Evolutionary conservation across 179 eudicot genomes (phyloP), one percentile per base, ranked within the genome.

Genomic region (Heliamphora pulchella): DNA sequence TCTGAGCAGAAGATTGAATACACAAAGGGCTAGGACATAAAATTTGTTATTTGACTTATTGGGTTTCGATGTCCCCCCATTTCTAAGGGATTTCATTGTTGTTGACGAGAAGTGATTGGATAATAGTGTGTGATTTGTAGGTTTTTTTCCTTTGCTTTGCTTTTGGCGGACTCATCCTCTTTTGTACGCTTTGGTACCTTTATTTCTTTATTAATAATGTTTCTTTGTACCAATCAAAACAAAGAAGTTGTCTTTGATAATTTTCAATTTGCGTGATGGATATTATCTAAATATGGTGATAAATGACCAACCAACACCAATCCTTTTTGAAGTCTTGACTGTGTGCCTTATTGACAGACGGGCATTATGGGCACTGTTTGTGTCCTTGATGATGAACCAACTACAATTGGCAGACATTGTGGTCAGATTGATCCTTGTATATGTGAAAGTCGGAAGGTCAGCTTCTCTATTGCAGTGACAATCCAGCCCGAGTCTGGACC

Each of bases 401-500:
- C 97, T 78, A 87, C 91, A 85, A 88, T 86, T 80, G 98, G 98
- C 59, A 87, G 91, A 81, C 90, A 91, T 79, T 92, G 92, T 86
- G 99, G 99, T 69, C 91, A 86, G 78, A 87, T 96, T 78, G 98
- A 96, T 85, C 87, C 90, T 77, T 85, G 87, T 89, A 68, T 96
- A 69, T 94, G 98, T 83, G 90, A 84, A 81, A 89, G 91, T 79
- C 96, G 81, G 70, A 96, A 87, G 80, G 91, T 94, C 81, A 94
- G 89, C 86, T 91, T 94, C 84, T 96, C 98, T 7, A 82, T 89
- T 72, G 89, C 93, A 44, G 98, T 96, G 83, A 90, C 91, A 91
- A 88, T 96, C 74, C 97, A 92, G 84, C 98, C 99, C 4, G 99
- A 96, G 79, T 96, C 99, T 82, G 99, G 99, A 46, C 99, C 98